Evolutionary conservation across 495 filamentous ascomycete genomes (phyloP).

Genomic region (Penicillium maclennaniae): DNA sequence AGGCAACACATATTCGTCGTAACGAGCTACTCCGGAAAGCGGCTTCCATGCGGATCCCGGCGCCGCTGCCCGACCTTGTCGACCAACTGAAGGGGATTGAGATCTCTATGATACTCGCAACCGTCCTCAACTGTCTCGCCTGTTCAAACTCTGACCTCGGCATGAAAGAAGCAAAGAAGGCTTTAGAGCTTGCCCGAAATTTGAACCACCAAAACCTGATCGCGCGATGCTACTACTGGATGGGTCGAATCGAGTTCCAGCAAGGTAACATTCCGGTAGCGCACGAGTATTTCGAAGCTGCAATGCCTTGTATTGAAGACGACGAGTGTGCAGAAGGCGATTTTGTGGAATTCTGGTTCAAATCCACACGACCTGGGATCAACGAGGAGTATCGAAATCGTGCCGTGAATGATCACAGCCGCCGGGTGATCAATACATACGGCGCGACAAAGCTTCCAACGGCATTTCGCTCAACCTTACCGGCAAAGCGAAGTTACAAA

Average conservation of each 20-base stretch:
- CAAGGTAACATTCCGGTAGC: background rate
- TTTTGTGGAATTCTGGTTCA: constrained; percentile 4
- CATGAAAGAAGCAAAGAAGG: background rate
- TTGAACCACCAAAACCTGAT: background rate
- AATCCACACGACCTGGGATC: background rate
- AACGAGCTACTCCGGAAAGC: background rate
- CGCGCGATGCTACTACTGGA: constrained; percentile 11
- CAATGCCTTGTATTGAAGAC: constrained; percentile 3
- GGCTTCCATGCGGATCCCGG: background rate
- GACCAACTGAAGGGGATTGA: background rate
- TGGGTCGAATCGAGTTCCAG: constrained; percentile 11
- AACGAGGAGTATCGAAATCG: background rate
- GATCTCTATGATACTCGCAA: background rate
- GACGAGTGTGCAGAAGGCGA: background rate
- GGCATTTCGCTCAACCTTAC: background rate
- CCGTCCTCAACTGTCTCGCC: background rate
- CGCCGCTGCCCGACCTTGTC: background rate
- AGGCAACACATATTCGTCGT: background rate
- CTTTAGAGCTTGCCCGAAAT: background rate
- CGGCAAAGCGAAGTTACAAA: background rate
- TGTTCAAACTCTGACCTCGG: background rate
- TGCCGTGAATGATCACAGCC: background rate
- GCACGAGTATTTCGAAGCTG: constrained; percentile 3
- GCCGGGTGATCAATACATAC: background rate
- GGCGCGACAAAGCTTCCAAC: background rate